Percentiles rank a stretch among this genome's conserved stretches.
phyloP scores from a whole-genome alignment of 2,329 filamentous ascomycete genomes.

The Colletotrichum karsti region DNA sequence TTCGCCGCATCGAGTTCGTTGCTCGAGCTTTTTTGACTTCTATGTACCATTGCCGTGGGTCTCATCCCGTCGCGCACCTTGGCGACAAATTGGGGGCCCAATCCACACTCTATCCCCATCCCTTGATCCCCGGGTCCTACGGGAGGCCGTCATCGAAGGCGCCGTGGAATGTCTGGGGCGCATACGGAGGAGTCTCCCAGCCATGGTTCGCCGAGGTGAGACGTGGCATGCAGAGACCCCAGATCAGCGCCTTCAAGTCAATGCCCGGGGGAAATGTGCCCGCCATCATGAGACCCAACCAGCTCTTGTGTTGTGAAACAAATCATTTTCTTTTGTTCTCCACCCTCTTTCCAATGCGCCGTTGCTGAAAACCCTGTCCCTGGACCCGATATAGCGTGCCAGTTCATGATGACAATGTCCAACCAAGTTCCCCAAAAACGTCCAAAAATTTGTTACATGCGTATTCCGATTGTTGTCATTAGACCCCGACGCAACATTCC shows the following conservation, averaged over 20 bases:
- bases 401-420: constrained; percentile 20
- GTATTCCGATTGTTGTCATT: constrained; percentile 24
- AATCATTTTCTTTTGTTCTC: constrained; percentile 27
- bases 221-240: constrained; percentile 8
- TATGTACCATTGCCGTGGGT: constrained; percentile 11
- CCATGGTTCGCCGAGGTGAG: background rate
- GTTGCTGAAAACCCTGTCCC: constrained; percentile 24
- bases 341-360: constrained; percentile 26
- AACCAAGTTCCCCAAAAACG: constrained; percentile 7
- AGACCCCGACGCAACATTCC: constrained; percentile 16
- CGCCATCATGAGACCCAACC: constrained; percentile 12
- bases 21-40: constrained; percentile 21
- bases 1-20: constrained; percentile 23
- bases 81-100: background rate
- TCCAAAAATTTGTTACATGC: constrained; percentile 22
- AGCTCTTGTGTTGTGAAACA: constrained; percentile 17
- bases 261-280: background rate
- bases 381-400: constrained; percentile 12
- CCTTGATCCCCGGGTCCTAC: background rate
- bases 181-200: background rate
- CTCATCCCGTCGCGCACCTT: background rate
- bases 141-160: background rate
- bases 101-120: background rate
- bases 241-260: background rate
- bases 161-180: background rate